A percentile compares a stretch with the other conserved stretches of the same genome.
phyloP scores from a whole-genome alignment of 23 red algal species.

The Gracilaria gracilis region DNA sequence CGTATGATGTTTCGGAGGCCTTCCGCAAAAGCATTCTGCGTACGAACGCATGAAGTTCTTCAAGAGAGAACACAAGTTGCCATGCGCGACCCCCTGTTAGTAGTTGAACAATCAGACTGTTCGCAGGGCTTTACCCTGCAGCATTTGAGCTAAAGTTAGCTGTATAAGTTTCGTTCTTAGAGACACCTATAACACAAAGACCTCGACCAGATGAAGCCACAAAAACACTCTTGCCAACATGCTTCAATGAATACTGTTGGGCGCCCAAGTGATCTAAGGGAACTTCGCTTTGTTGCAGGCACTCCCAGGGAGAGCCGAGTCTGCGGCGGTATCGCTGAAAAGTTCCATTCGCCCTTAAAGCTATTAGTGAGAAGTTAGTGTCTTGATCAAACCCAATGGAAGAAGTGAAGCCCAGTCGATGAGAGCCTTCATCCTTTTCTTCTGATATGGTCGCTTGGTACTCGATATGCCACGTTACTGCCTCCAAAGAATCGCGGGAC shows the following conservation, averaged over 20 bases:
- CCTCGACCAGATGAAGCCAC: constrained; percentile 41
- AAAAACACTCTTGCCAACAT: constrained; percentile 57
- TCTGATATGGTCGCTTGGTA: background rate
- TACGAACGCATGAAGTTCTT: constrained; percentile 51
- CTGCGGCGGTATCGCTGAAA: constrained; percentile 45
- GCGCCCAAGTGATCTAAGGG: constrained; percentile 11
- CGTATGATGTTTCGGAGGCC: constrained; percentile 48
- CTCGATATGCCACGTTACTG: constrained; percentile 43
- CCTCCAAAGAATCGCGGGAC: constrained; percentile 41
- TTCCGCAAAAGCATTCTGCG: constrained; percentile 6
- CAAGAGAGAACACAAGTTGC: constrained; percentile 52
- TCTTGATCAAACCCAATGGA: constrained; percentile 61
- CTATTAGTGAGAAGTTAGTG: constrained; percentile 40
- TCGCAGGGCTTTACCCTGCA: constrained; percentile 63
- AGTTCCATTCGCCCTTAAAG: constrained; percentile 14
- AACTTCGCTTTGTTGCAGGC: constrained; percentile 49
- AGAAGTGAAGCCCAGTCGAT: background rate
- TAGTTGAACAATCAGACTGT: constrained; percentile 47
- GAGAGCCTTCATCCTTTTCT: background rate
- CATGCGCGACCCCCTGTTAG: constrained; percentile 70
- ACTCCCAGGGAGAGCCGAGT: constrained; percentile 64
- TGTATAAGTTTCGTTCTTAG: constrained; percentile 35
- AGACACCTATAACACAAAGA: constrained; percentile 44
- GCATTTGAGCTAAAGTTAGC: constrained; percentile 34
- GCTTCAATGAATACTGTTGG: constrained; percentile 14